Conservation (phyloP, 192 early-diverging fungal genomes). For the Entomortierella lignicola region DNA sequence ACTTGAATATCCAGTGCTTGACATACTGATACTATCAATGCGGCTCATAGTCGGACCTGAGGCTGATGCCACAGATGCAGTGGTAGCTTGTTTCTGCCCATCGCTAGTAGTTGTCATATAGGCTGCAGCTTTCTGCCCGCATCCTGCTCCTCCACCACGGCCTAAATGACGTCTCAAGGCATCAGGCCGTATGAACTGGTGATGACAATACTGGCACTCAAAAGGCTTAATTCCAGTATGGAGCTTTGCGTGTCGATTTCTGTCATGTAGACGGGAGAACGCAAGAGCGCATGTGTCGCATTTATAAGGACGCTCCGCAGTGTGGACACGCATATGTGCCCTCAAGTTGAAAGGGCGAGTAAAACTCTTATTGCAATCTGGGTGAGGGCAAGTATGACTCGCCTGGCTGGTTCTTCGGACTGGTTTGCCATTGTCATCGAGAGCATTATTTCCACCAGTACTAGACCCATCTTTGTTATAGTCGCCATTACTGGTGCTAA, state of each 20-base stretch:
- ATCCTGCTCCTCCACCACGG: conserved; percentile 56
- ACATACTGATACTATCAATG: background rate
- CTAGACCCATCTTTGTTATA: background rate
- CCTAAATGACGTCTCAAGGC: conserved; percentile 75
- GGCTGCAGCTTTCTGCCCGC: conserved; percentile 59
- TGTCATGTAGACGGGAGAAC: conserved; percentile 88
- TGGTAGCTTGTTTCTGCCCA: background rate
- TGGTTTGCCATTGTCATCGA: conserved; percentile 14
- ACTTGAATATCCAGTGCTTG: conserved; percentile 18
- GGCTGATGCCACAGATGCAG: background rate
- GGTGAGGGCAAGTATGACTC: conserved; percentile 48
- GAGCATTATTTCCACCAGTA: background rate
- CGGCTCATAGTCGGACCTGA: background rate
- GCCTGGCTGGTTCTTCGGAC: conserved; percentile 17
- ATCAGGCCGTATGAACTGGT: conserved; percentile 80
- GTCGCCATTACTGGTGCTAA: background rate
- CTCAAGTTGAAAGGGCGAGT: conserved; percentile 79
- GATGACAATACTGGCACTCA: conserved; percentile 72
- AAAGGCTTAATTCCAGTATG: conserved; percentile 81
- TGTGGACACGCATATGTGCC: conserved; percentile 74
- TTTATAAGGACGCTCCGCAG: conserved; percentile 71
- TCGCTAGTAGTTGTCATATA: background rate
- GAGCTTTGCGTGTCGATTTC: conserved; percentile 85
- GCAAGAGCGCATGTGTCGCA: conserved; percentile 77
- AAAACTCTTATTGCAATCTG: conserved; percentile 63